phyloP scores from a whole-genome alignment of 768 basidiomycete genomes.

The Exsudoporus frostii region DNA sequence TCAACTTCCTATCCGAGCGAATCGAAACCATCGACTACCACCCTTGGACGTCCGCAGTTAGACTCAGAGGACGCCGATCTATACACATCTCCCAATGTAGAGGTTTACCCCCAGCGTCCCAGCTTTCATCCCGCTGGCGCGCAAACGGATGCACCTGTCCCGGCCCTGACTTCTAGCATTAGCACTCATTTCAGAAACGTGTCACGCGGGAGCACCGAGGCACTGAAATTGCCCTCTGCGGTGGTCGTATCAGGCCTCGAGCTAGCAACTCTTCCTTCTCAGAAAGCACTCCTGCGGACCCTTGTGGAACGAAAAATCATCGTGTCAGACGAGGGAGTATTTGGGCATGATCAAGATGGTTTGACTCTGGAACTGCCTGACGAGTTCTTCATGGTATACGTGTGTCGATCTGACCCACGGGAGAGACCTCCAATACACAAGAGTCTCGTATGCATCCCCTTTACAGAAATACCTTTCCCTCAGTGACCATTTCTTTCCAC shows the following conservation, averaged over 20 bases:
- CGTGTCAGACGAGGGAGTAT: slow-evolving; percentile 29
- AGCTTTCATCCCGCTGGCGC: slow-evolving; percentile 4
- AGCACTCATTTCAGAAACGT: slow-evolving; percentile 7
- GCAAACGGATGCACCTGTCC: slow-evolving; percentile 18
- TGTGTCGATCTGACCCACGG: slow-evolving; percentile 60
- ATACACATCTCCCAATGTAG: background rate
- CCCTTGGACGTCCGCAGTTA: slow-evolving; percentile 14
- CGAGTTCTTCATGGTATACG: slow-evolving; percentile 68
- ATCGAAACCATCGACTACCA: slow-evolving; percentile 13
- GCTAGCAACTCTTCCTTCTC: slow-evolving; percentile 49
- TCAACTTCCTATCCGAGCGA: slow-evolving; percentile 20
- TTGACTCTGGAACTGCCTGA: slow-evolving; percentile 44
- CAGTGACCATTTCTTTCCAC: slow-evolving; percentile 3
- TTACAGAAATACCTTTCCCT: background rate
- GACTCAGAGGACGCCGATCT: slow-evolving; percentile 12
- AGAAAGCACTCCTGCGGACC: slow-evolving; percentile 53
- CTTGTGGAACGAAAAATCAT: slow-evolving; percentile 51
- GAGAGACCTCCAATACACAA: slow-evolving; percentile 68
- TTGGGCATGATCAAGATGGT: slow-evolving; percentile 25
- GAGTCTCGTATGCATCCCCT: slow-evolving; percentile 50
- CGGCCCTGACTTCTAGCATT: slow-evolving; percentile 8
- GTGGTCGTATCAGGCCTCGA: slow-evolving; percentile 74
- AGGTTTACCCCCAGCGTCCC: slow-evolving; percentile 6
- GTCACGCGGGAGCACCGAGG: slow-evolving; percentile 18
- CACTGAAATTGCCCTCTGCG: slow-evolving; percentile 47